Base-by-base conservation (phyloP, 257 asterid genomes). In the Rauvolfia tetraphylla region DNA sequence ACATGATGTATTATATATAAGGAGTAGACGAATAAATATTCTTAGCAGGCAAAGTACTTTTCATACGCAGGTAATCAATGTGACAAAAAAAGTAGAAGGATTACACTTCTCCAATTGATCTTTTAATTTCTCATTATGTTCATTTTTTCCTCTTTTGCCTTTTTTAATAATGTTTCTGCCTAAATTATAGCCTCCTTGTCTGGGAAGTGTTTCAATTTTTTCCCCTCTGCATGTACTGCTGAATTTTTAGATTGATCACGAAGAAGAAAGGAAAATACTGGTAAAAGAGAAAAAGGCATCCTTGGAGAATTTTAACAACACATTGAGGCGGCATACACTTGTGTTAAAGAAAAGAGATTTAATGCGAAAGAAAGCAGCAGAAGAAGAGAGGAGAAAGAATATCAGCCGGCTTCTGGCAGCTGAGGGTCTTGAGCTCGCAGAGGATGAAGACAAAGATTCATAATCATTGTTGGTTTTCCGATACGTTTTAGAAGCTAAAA, bases 391-490 rank as follows among this genome's bases (percentile, higher is more conserved):
- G 92, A 86, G 79, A 77, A 87, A 62, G 78, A 53, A 88, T 75
- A 86, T 95, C 23, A 83, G 85, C 78, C 90, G 83, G 88, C 98
- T 93, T 79, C 88, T 95, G 38, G 97, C 94, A 78, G 97, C 94
- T 48, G 99, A 95, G 88, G 99, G 97, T 73, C 96, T 93, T 59
- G 98, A 95, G 85, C 97, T 93, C 41, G 98, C 77, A 23, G 83
- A 81, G 3, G 97, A 93, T 71, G 92, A 90, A 67, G 92, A 85
- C 72, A 83, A 83, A 63, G 78, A 86, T 34, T 39, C 59, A 70
- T 87, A 83, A 82, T 25, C 4, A 2, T 3, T 46, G 44, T 66
- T 68, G 80, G 58, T 33, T 77, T 76, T 73, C 38, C 23, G 27
- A 13, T 65, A 11, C 44, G 36, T 61, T 17, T 25, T 78, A 25